Evolutionary conservation across 345 rosid species (phyloP), one percentile per base, ranked within the genome.

Genomic region (Microcos paniculata): DNA sequence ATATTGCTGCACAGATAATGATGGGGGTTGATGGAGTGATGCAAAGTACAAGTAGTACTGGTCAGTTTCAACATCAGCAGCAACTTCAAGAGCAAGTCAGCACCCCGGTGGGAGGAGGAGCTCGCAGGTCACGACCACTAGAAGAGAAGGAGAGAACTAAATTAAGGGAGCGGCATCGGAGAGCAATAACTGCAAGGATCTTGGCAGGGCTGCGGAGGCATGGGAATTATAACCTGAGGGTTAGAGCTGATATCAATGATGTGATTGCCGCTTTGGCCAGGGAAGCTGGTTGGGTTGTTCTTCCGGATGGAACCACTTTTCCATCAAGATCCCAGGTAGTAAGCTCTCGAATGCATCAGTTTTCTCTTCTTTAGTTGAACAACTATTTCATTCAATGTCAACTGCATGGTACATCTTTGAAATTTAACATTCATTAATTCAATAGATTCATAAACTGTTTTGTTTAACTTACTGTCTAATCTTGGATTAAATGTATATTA

Each of bases 261-360:
- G 99, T 96, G 62, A 96, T 96, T 68, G 97, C 97, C 31, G 99
- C 99, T 79, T 85, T 96, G 84, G 99, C 99, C 4, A 92, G 97
- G 84, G 99, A 96, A 86, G 99, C 99, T 85, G 98, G 98, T 26
- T 94, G 99, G 99, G 97, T 92, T 79, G 99, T 96, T 83, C 97
- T 96, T 75, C 98, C 99, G 40, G 99, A 96, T 90, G 99, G 99
- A 82, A 96, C 99, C 40, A 94, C 98, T 63, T 94, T 92, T 78
- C 99, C 99, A 63, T 92, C 97, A 30, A 91, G 87, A 86, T 86
- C 97, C 76, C 98, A 94, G 97, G 99, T 96, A 75, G 82, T 83
- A 55, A 35, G 71, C 40, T 70, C 9, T 78, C 67, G 65, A 65
- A 62, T 42, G 8, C 23, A 64, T 18, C 15, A 18, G 51, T 57